Evolutionary conservation across 768 basidiomycete species (phyloP).

Genomic region (Hydnomerulius pinastri): DNA sequence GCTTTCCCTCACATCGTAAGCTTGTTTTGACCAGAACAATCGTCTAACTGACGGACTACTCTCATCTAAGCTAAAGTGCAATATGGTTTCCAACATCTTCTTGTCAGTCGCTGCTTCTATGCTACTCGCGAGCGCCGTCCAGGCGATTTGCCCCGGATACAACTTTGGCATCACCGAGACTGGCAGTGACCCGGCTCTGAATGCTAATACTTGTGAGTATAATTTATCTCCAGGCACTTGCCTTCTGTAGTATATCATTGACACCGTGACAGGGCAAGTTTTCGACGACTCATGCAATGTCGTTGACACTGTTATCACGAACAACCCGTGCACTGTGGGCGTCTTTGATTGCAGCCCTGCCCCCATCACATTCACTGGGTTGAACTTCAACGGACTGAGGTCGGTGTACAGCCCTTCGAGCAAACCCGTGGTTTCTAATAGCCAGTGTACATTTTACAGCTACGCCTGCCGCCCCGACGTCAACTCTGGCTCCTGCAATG

Average conservation of each 20-base stretch:
- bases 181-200: slow-evolving; percentile 22
- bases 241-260: background rate
- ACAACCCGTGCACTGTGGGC: slow-evolving; percentile 32
- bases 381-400: slow-evolving; percentile 2
- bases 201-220: slow-evolving; percentile 23
- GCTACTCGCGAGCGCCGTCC: slow-evolving; percentile 6
- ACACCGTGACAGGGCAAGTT: slow-evolving; percentile 25
- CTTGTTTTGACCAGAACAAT: no score
- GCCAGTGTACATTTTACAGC: slow-evolving; percentile 11
- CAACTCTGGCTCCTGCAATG: slow-evolving; percentile 27
- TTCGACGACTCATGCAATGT: slow-evolving; percentile 30
- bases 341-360: slow-evolving; percentile 33
- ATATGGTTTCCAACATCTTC: background rate
- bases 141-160: slow-evolving; percentile 31
- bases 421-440: background rate
- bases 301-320: slow-evolving; percentile 31
- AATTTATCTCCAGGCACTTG: background rate
- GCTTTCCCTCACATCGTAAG: no score
- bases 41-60: no score
- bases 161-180: slow-evolving; percentile 26
- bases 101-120: background rate
- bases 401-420: background rate
- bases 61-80: no score
- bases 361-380: slow-evolving; percentile 27
- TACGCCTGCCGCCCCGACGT: slow-evolving; percentile 31